Evolutionary conservation across 345 rosid genomes (phyloP), one percentile per base, ranked within the genome.

Genomic region (Noccaea caerulescens): DNA sequence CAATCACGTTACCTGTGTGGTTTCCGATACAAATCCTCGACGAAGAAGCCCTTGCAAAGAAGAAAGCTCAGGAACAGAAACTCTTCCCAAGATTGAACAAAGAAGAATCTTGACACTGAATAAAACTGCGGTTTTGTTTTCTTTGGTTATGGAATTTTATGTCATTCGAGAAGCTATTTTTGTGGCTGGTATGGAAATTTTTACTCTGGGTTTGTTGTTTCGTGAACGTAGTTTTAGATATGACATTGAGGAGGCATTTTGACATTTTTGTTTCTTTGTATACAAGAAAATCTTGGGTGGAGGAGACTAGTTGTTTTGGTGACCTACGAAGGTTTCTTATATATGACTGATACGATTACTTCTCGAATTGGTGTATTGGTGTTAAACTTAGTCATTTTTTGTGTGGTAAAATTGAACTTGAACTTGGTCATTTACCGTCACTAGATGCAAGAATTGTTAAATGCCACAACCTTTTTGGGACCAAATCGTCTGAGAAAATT

Each of bases 1-100:
- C 80, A 72, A 49, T 84, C 55, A 85, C 79, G 71, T 79, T 89
- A 72, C 93, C 96, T 2, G 92, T 81, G 33, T 92, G 98, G 93
- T 92, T 81, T 70, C 92, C 96, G 10, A 89, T 92, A 76, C 87
- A 87, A 82, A 79, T 89, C 55, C 92, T 89, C 0, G 89, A 92
- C 44, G 96, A 85, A 59, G 92, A 92, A 73, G 89, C 86, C 57
- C 86, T 89, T 30, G 87, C 93, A 6, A 81, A 82, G 38, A 92
- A 92, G 83, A 78, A 80, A 79, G 92, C 88, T 27, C 77, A 69
- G 66, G 88, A 91, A 77, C 80, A 84, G 65, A 77, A 82, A 76
- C 75, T 82, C 49, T 82, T 73, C 54, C 78, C 85, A 47, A 84
- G 85, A 59, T 71, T 88, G 69, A 82, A 71, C 82, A 83, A 88